Evolutionary conservation across 805 yeast genomes (phyloP).

Genomic region (Starmerella riodocensis): DNA sequence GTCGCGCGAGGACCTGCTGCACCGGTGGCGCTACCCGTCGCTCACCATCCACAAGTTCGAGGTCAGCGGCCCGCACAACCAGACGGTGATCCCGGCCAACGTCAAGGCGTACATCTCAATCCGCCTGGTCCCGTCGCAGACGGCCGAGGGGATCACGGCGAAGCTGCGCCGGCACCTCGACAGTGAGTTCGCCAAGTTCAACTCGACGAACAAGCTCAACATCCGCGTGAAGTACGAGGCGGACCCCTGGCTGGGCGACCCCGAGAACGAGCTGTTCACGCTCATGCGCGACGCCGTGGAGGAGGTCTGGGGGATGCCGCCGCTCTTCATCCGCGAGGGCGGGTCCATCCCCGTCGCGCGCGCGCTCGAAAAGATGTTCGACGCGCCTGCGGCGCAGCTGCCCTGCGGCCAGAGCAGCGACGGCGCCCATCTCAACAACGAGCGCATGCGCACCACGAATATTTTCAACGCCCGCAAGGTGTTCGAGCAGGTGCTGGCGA

Average conservation of each 20-base stretch:
- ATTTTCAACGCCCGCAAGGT: constrained; percentile 61
- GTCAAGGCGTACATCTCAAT: constrained; percentile 69
- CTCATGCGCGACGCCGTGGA: constrained; percentile 49
- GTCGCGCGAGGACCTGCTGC: constrained; percentile 41
- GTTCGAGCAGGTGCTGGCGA: constrained; percentile 20
- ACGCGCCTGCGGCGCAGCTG: constrained; percentile 85
- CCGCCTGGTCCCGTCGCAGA: constrained; percentile 83
- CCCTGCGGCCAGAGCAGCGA: constrained; percentile 95
- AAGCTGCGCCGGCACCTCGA: constrained; percentile 38
- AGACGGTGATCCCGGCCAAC: constrained; percentile 75
- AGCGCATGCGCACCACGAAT: constrained; percentile 65
- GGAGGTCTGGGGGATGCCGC: constrained; percentile 66
- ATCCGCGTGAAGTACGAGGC: constrained; percentile 67
- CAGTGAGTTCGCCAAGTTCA: constrained; percentile 36
- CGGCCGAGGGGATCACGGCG: constrained; percentile 42
- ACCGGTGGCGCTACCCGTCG: constrained; percentile 84
- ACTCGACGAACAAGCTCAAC: constrained; percentile 48
- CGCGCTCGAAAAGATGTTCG: constrained; percentile 64
- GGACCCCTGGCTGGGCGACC: constrained; percentile 93
- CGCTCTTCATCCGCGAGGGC: constrained; percentile 84
- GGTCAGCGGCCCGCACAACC: constrained; percentile 82
- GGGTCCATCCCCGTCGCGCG: constrained; percentile 90
- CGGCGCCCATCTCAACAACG: constrained; percentile 85
- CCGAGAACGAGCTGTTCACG: constrained; percentile 57
- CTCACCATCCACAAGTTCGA: constrained; percentile 70